Conservation (phyloP, 2,329 filamentous ascomycete species). For the Byssoonygena ceratinophila region DNA sequence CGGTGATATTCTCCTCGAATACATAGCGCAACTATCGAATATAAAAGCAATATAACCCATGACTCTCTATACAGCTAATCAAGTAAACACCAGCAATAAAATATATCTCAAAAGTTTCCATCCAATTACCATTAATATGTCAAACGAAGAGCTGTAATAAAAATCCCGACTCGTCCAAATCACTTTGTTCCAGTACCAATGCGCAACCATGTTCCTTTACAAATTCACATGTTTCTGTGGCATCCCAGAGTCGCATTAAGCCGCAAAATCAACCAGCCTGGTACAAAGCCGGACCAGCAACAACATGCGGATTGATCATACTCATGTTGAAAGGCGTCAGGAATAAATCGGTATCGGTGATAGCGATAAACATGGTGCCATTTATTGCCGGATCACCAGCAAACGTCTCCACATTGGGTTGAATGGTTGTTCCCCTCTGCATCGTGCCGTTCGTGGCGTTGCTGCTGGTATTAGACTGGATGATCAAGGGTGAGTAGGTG, state of each 20-base stretch:
- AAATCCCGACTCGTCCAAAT: background rate
- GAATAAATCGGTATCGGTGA: conserved; percentile 58
- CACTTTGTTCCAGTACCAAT: too few species aligned
- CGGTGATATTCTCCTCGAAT: too few species aligned
- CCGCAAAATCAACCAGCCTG: conserved; percentile 54
- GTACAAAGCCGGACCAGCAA: conserved; percentile 60
- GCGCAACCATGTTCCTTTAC: too few species aligned
- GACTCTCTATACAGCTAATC: too few species aligned
- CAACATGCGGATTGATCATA: conserved; percentile 64
- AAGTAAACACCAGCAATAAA: too few species aligned
- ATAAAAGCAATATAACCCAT: too few species aligned
- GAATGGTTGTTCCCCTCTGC: conserved; percentile 25
- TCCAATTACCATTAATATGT: too few species aligned
- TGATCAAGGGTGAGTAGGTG: conserved; percentile 54
- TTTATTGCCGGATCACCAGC: conserved; percentile 60
- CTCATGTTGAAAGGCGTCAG: conserved; percentile 68
- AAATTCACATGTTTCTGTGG: background rate
- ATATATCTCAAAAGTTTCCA: too few species aligned
- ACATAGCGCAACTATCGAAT: too few species aligned
- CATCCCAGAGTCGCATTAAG: background rate
- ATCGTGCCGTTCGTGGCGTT: conserved; percentile 47
- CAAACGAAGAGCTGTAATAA: too few species aligned
- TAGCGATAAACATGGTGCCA: conserved; percentile 65
- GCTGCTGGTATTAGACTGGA: conserved; percentile 43
- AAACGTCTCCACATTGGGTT: conserved; percentile 60